Conservation (phyloP, 148 eudicot genomes). For the Rhododendron williamsianum region DNA sequence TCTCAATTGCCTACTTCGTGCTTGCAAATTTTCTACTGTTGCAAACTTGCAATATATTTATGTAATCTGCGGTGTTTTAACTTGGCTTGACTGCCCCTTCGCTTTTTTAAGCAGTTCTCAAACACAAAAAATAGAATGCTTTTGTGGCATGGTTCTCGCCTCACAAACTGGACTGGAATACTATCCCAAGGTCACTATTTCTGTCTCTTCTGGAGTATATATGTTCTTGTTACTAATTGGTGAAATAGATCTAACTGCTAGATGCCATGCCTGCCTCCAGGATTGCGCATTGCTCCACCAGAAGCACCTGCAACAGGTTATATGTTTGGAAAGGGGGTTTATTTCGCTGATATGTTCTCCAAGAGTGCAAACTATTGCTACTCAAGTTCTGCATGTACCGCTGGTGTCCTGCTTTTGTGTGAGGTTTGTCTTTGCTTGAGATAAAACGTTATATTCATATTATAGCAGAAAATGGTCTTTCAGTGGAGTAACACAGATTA, state of each 20-base stretch:
- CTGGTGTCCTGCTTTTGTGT: constrained; percentile 88
- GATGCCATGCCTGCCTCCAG: constrained; percentile 31
- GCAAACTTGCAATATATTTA: neutral
- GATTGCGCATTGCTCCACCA: constrained; percentile 96
- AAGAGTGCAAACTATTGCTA: constrained; percentile 96
- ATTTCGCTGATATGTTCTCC: constrained; percentile 99
- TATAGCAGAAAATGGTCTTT: neutral
- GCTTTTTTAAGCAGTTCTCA: constrained; percentile 48
- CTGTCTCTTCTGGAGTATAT: neutral
- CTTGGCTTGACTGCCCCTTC: neutral
- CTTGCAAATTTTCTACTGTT: neutral
- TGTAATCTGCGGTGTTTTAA: neutral
- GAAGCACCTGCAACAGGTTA: constrained; percentile 96
- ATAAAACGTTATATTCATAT: neutral
- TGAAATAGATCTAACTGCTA: constrained; percentile 8
- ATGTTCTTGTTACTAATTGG: neutral
- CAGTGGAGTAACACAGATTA: neutral
- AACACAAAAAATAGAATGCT: constrained; percentile 78
- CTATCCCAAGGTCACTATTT: constrained; percentile 70
- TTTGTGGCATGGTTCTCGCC: constrained; percentile 97
- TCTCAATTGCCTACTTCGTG: neutral
- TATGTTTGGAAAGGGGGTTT: constrained; percentile 99
- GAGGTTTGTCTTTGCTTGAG: constrained; percentile 48
- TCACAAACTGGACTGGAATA: constrained; percentile 95
- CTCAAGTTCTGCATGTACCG: constrained; percentile 38